These are phyloP conservation scores for Pleurotus citrinopileatus DNA, from an alignment of 768 basidiomycete genomes.

Conservation along the genomic window DNA sequence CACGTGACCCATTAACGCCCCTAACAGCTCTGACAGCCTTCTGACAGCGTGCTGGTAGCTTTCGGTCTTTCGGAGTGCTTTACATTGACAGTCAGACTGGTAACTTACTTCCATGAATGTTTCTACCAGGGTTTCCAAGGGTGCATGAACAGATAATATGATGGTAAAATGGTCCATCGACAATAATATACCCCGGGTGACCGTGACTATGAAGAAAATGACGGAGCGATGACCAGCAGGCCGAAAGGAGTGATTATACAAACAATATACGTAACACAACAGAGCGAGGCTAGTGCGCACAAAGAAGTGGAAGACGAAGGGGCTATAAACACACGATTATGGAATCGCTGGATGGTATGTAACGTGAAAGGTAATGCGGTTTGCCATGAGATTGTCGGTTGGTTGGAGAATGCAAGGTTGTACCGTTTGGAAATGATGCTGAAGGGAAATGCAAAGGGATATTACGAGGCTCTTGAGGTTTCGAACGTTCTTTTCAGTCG, in stretches of 20 bases:
- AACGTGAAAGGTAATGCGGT: background rate
- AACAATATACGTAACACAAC: background rate
- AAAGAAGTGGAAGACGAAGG: background rate
- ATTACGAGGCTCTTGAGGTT: constrained; percentile 1
- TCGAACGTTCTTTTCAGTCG: constrained; percentile 14
- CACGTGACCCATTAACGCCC: background rate
- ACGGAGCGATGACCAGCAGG: background rate
- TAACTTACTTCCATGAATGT: constrained; percentile 8
- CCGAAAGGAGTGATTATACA: background rate
- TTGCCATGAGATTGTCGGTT: background rate
- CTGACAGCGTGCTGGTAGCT: no score
- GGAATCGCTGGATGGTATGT: background rate
- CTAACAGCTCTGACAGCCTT: no score
- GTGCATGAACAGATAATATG: constrained; percentile 4
- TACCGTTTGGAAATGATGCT: background rate
- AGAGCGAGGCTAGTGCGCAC: background rate
- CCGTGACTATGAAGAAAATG: background rate
- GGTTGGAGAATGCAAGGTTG: no score
- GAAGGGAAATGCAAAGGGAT: background rate
- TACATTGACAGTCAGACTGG: background rate
- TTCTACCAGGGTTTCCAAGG: background rate
- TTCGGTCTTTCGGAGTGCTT: no score
- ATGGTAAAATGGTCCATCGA: background rate
- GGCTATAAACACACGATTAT: constrained; percentile 4
- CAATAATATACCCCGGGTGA: no score